Conservation (phyloP, 768 basidiomycete genomes). For the Trichaptum fuscoviolaceum region DNA sequence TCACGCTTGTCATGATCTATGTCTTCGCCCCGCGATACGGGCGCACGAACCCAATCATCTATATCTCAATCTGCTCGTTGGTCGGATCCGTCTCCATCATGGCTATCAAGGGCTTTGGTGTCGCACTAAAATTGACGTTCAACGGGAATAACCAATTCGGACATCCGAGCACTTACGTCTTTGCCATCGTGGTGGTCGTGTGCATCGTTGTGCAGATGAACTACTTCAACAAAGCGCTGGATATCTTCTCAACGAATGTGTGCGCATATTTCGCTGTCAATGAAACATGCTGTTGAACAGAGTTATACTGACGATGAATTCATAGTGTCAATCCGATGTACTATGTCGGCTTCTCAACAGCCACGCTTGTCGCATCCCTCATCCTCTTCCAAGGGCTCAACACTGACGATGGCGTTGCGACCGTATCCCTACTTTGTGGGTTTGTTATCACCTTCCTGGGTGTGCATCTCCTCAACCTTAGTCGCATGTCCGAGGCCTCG, state of each 20-base stretch:
- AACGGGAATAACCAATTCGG: conserved; percentile 93
- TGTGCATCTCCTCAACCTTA: conserved; percentile 89
- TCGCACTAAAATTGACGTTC: conserved; percentile 92
- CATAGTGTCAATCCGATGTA: conserved; percentile 94
- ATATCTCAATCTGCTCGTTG: conserved; percentile 93
- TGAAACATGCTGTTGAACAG: background rate
- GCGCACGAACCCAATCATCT: conserved; percentile 82
- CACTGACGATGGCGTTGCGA: conserved; percentile 75
- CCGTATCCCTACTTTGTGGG: conserved; percentile 82
- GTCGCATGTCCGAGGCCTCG: conserved; percentile 49
- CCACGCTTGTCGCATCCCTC: conserved; percentile 88
- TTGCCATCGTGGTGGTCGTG: conserved; percentile 71
- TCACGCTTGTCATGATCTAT: conserved; percentile 85
- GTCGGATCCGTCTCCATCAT: conserved; percentile 97
- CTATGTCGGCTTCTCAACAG: conserved; percentile 93
- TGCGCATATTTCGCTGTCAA: conserved; percentile 36
- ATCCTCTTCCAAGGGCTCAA: conserved; percentile 98
- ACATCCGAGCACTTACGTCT: conserved; percentile 94
- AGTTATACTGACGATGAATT: background rate
- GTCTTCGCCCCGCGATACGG: conserved; percentile 80
- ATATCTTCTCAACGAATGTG: conserved; percentile 97
- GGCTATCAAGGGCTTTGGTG: conserved; percentile 98
- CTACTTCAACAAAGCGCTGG: conserved; percentile 97
- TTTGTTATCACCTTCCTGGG: conserved; percentile 94
- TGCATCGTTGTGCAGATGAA: conserved; percentile 94